Evolutionary conservation across 768 basidiomycete genomes (phyloP).

Genomic region (Phlegmacium glaucopus): DNA sequence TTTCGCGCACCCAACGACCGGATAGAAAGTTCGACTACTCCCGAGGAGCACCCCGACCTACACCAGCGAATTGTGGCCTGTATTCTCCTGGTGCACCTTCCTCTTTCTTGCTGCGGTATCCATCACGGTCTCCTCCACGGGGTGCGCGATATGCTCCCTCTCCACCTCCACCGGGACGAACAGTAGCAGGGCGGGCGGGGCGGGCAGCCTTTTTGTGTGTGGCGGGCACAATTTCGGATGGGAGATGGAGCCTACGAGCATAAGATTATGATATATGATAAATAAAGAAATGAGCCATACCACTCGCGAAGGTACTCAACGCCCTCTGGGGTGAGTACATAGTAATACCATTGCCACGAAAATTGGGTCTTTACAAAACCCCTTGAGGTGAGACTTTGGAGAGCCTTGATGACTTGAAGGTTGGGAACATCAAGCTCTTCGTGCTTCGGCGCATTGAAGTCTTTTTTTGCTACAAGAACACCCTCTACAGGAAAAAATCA

Average conservation of each 20-base stretch:
- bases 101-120: slow-evolving; percentile 87
- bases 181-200: slow-evolving; percentile 75
- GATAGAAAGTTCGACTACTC: slow-evolving; percentile 41
- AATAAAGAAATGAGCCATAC: slow-evolving; percentile 27
- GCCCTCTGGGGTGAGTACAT: slow-evolving; percentile 94
- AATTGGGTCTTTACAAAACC: slow-evolving; percentile 99
- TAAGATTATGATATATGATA: neutral
- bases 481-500: slow-evolving; percentile 61
- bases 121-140: slow-evolving; percentile 78
- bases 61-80: slow-evolving; percentile 85
- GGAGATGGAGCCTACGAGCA: slow-evolving; percentile 81
- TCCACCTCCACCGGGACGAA: slow-evolving; percentile 67
- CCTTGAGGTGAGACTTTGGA: slow-evolving; percentile 65
- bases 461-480: slow-evolving; percentile 98
- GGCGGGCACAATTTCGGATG: slow-evolving; percentile 91
- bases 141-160: slow-evolving; percentile 86
- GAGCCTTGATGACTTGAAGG: slow-evolving; percentile 67
- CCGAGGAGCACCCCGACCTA: slow-evolving; percentile 84
- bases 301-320: slow-evolving; percentile 96
- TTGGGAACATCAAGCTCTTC: slow-evolving; percentile 80
- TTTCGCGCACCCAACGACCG: slow-evolving; percentile 16
- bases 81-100: slow-evolving; percentile 84
- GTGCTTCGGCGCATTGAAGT: slow-evolving; percentile 96
- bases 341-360: slow-evolving; percentile 99
- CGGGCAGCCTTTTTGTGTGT: slow-evolving; percentile 98